phyloP scores from a whole-genome alignment of 225 moss, liverwort and hornwort species.

The Marchantia paleacea region DNA sequence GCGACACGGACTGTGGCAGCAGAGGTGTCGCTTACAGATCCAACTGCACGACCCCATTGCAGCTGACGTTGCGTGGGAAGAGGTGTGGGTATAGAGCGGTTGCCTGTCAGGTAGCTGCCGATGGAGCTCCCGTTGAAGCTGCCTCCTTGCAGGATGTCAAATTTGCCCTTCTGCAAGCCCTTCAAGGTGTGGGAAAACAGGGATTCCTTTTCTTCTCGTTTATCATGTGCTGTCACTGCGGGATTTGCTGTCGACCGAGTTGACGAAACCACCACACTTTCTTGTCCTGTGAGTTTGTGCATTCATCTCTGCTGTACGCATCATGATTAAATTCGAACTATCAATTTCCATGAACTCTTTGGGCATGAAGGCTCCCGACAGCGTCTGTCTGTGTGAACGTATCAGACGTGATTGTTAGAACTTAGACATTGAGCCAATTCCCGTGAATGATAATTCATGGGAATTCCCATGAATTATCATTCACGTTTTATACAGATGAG shows the following conservation, averaged over 20 bases:
- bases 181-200: conserved; percentile 46
- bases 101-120: conserved; percentile 5
- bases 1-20: background rate
- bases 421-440: too few relatives aligned
- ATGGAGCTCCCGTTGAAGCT: background rate
- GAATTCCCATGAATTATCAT: too few relatives aligned
- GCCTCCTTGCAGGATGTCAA: conserved; percentile 52
- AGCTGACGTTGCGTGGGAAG: background rate
- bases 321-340: too few relatives aligned
- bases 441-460: too few relatives aligned
- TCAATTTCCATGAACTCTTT: too few relatives aligned
- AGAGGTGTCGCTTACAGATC: background rate
- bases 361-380: too few relatives aligned
- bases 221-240: background rate
- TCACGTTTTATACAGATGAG: too few relatives aligned
- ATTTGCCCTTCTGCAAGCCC: conserved; percentile 39
- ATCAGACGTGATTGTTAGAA: too few relatives aligned
- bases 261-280: too few relatives aligned
- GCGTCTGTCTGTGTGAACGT: too few relatives aligned
- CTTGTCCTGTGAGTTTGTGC: too few relatives aligned
- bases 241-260: background rate
- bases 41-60: background rate
- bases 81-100: background rate
- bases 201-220: background rate
- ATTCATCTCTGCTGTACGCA: too few relatives aligned